Evolutionary conservation across 495 filamentous ascomycete genomes (phyloP).

Genomic region (Extremus antarcticus): DNA sequence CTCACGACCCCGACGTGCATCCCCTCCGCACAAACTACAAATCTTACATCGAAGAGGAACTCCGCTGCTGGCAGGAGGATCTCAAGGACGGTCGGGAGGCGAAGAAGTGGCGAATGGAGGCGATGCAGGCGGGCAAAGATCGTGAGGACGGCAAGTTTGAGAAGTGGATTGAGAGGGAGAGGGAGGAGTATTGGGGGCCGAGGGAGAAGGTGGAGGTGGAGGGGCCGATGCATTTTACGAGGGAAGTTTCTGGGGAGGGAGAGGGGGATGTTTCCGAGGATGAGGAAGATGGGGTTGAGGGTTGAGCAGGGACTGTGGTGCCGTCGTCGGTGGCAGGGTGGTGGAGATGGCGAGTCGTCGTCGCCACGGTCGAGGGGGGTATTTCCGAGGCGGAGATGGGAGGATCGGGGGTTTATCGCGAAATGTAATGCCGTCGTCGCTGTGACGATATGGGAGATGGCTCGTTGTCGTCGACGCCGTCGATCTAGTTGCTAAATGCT

Average conservation of each 20-base stretch:
- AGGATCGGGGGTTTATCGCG: no score
- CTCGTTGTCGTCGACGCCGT: no score
- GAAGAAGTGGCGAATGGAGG: conserved; percentile 55
- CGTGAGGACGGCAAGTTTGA: conserved; percentile 61
- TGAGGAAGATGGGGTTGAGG: no score
- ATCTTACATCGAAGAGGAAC: conserved; percentile 41
- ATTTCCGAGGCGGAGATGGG: no score
- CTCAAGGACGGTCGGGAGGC: conserved; percentile 51
- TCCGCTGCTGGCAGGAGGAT: conserved; percentile 49
- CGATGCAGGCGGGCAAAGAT: conserved; percentile 49
- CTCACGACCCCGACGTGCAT: conserved; percentile 25
- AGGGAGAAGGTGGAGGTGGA: conserved; percentile 1
- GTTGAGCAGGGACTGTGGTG: no score
- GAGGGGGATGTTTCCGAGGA: neutral
- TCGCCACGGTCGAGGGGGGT: no score
- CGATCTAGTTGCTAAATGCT: no score
- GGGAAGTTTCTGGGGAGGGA: neutral
- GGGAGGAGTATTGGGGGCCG: conserved; percentile 58
- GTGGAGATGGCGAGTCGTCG: no score
- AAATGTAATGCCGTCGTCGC: no score
- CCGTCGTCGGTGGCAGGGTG: no score
- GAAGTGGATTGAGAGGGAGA: conserved; percentile 52
- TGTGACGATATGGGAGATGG: no score
- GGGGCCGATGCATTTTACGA: neutral
- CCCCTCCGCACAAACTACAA: conserved; percentile 34